Base-by-base conservation (phyloP, 805 yeast genomes). In the Maudiozyma serrabonitensis region DNA sequence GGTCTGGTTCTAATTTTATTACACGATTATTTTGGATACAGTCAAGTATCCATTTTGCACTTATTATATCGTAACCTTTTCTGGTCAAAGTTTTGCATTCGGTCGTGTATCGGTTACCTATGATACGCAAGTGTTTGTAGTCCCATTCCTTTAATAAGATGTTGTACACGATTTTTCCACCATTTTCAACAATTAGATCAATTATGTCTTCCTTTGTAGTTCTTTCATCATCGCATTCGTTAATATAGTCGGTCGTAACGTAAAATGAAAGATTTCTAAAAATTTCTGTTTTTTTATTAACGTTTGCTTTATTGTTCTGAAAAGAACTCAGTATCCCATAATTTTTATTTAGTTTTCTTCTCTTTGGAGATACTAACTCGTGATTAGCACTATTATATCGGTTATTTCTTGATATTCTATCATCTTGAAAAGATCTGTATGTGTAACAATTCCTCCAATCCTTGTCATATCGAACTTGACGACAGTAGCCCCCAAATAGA, bases 21-120 rank as follows among this genome's bases (percentile, higher is more conserved):
- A 80, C 43, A 2, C 56, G 46, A 1, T 53, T 43, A 40, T 48
- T 46, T 11, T 44, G 23, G 3, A 62, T 46, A 56, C 93, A 80
- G 54, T 86, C 90, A 43, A 79, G 69, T 6, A 87, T 61, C 95
- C 96, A 91, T 31, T 67, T 62, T 0, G 95, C 88, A 46, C 66
- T 73, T 7, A 88, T 60, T 0, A 91, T 70, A 57, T 82, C 86
- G 55, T 74, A 77, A 0, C 84, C 84, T 16, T 63, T 50, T n/a
- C 68, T 63, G 11, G 61, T 55, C n/a, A 77, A 51, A 1, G 64
- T 63, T 2, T 54, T 57, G 2, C 77, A 73, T 46, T 71, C 73
- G 3, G 63, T 52, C 0, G 78, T 75, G 12, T 56, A 48, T 49
- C 60, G 69, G 31, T 68, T 73, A 16, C 76, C 70, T 18, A 78